Percentiles rank a stretch among this genome's conserved stretches.
Evolutionary conservation across 2,329 filamentous ascomycete species (phyloP).

Genomic region (Drechslerella coelobrocha): DNA sequence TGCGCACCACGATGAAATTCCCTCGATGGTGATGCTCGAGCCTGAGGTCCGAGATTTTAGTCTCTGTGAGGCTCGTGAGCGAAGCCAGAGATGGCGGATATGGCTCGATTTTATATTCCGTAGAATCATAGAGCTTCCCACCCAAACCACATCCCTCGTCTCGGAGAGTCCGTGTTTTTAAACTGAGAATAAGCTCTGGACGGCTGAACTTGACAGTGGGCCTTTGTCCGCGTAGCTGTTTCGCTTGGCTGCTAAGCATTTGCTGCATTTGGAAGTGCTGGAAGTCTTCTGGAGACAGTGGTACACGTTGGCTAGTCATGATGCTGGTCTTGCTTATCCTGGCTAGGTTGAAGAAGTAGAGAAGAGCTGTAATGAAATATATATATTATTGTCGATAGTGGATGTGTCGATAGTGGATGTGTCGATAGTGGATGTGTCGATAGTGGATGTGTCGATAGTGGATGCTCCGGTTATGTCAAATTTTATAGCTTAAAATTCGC

Average conservation of each 20-base stretch:
- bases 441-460: too few relatives aligned
- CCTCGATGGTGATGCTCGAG: constrained; percentile 14
- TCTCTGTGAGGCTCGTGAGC: constrained; percentile 4
- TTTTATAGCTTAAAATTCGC: too few relatives aligned
- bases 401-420: too few relatives aligned
- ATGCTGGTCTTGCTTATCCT: too few relatives aligned
- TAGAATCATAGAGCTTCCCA: neutral
- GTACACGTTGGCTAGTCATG: neutral
- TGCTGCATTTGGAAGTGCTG: constrained; percentile 2
- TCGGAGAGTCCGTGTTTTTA: neutral
- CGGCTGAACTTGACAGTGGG: neutral
- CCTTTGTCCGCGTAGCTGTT: constrained; percentile 13
- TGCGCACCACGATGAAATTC: constrained; percentile 18
- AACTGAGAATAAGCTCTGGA: neutral
- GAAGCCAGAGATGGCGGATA: constrained; percentile 9
- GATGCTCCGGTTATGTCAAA: too few relatives aligned
- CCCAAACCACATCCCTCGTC: constrained; percentile 17
- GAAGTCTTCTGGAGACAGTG: neutral
- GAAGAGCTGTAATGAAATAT: too few relatives aligned
- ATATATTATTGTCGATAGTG: too few relatives aligned
- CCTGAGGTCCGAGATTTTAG: constrained; percentile 10
- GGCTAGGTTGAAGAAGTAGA: too few relatives aligned
- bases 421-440: too few relatives aligned
- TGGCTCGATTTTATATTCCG: constrained; percentile 21
- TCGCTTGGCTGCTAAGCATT: neutral